Evolutionary conservation across 257 asterid species (phyloP).

Genomic region (Scutellaria barbata): DNA sequence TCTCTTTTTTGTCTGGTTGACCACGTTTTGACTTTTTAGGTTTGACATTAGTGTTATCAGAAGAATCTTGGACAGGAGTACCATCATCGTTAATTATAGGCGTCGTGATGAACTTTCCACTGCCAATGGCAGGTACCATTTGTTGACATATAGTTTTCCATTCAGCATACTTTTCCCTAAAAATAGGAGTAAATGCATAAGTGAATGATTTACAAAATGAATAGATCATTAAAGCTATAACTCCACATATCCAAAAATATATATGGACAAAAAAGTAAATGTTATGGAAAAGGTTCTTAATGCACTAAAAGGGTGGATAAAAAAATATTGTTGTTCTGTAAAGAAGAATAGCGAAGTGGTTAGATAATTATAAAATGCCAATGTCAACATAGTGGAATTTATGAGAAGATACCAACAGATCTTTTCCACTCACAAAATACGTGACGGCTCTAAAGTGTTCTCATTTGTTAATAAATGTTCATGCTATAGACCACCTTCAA

Average conservation of each 20-base stretch:
- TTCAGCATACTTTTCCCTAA: slow-evolving; percentile 78
- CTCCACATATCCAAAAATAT: not conserved
- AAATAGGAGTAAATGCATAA: not conserved
- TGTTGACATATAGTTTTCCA: slow-evolving; percentile 81
- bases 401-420: not conserved
- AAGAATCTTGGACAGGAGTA: slow-evolving; percentile 56
- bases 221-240: slow-evolving; percentile 23
- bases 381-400: not conserved
- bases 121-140: slow-evolving; percentile 75
- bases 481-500: slow-evolving; percentile 1
- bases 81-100: slow-evolving; percentile 71
- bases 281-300: not conserved
- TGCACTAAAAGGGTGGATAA: not conserved
- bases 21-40: slow-evolving; percentile 40
- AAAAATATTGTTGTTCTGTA: not conserved
- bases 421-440: not conserved
- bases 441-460: not conserved
- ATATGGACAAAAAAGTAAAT: too few species aligned
- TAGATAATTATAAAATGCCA: not conserved
- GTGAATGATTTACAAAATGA: not conserved
- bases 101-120: slow-evolving; percentile 74
- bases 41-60: slow-evolving; percentile 26
- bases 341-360: not conserved
- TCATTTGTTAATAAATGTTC: not conserved
- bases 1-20: slow-evolving; percentile 54